Conservation (phyloP, 768 basidiomycete genomes). For the Psilocybe cyanescens region DNA sequence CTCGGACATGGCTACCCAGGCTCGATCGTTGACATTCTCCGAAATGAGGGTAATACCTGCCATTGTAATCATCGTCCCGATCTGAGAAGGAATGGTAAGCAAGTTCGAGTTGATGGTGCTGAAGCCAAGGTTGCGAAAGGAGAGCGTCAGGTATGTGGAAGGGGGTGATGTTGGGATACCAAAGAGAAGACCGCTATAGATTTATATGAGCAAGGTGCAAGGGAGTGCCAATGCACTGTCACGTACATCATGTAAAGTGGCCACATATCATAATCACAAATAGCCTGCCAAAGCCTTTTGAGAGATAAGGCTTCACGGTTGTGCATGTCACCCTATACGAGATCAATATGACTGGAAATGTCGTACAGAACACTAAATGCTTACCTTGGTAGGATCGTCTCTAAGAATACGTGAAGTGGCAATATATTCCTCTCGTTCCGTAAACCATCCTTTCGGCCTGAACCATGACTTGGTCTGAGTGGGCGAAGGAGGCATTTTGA, state of each 20-base stretch:
- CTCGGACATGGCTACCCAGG: slow-evolving; percentile 54
- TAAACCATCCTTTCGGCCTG: slow-evolving; percentile 67
- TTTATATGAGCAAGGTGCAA: slow-evolving; percentile 32
- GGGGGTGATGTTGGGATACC: slow-evolving; percentile 54
- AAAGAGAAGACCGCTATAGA: slow-evolving; percentile 55
- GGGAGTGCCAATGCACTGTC: background rate
- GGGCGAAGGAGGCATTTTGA: slow-evolving; percentile 62
- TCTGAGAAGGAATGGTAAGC: slow-evolving; percentile 58
- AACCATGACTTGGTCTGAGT: slow-evolving; percentile 63
- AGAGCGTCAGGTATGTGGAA: slow-evolving; percentile 59
- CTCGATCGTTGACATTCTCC: slow-evolving; percentile 56
- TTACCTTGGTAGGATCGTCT: slow-evolving; percentile 63
- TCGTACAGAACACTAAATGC: background rate
- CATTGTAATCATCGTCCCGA: slow-evolving; percentile 57
- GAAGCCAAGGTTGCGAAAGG: slow-evolving; percentile 63
- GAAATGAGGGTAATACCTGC: slow-evolving; percentile 52
- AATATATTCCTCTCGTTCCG: slow-evolving; percentile 62
- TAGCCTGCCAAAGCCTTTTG: slow-evolving; percentile 52
- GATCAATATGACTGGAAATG: background rate
- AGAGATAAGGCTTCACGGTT: slow-evolving; percentile 63
- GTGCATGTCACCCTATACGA: slow-evolving; percentile 62
- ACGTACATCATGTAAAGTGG: slow-evolving; percentile 61
- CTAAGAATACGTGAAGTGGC: slow-evolving; percentile 63
- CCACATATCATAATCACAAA: slow-evolving; percentile 70
- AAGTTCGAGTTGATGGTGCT: slow-evolving; percentile 63